A percentile compares a stretch with the other conserved stretches of the same genome.
Conservation (phyloP, 192 early-diverging fungal genomes). For the Backusella liffmaniae region DNA sequence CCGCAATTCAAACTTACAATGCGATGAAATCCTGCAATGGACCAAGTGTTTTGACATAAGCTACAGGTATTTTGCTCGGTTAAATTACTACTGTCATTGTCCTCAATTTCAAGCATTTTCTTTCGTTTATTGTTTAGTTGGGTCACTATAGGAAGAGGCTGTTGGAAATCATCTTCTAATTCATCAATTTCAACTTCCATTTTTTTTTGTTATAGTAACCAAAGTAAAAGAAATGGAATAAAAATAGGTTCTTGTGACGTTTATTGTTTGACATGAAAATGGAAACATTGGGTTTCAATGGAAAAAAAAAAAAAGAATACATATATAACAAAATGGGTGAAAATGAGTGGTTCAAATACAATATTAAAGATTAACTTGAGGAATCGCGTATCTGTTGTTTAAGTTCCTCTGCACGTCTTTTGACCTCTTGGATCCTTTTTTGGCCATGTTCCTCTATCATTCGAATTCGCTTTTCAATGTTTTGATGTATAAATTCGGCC, state of each 20-base stretch:
- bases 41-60: slow-evolving; percentile 9
- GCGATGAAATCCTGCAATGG: slow-evolving; percentile 3
- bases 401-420: background rate
- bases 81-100: background rate
- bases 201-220: background rate
- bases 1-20: slow-evolving; percentile 23
- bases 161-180: background rate
- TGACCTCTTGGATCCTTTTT: background rate
- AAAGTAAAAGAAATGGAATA: background rate
- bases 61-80: background rate
- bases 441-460: background rate
- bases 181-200: background rate
- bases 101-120: background rate
- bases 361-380: background rate
- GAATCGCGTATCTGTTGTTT: background rate
- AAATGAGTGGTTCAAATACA: background rate
- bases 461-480: background rate
- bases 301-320: background rate
- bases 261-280: background rate
- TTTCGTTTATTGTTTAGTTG: background rate
- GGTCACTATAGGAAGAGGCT: background rate
- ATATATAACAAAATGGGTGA: background rate
- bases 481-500: background rate
- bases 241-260: background rate
- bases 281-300: no score